Conservation (phyloP, 768 basidiomycete genomes). For the Boletales sp. region DNA sequence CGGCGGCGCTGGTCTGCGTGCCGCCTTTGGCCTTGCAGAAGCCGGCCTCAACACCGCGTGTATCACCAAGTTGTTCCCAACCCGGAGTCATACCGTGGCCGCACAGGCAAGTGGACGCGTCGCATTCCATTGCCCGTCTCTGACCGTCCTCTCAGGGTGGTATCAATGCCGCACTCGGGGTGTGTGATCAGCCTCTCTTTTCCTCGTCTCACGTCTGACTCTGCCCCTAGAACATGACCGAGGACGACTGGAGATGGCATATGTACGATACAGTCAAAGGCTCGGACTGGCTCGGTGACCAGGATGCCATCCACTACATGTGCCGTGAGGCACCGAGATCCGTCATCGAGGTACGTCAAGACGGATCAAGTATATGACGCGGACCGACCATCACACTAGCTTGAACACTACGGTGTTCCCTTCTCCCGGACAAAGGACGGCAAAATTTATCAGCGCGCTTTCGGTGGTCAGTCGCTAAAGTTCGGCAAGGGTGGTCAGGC, state of each 20-base stretch:
- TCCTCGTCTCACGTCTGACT: constrained; percentile 5
- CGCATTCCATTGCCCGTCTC: neutral
- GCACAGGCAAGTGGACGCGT: constrained; percentile 64
- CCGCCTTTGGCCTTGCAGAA: constrained; percentile 97
- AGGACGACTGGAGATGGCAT: constrained; percentile 99
- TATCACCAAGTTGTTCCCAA: constrained; percentile 98
- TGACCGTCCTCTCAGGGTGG: constrained; percentile 62
- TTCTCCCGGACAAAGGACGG: constrained; percentile 98
- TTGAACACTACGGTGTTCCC: constrained; percentile 97
- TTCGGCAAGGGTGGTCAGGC: constrained; percentile 99
- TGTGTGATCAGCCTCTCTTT: constrained; percentile 36
- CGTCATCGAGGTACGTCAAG: constrained; percentile 73
- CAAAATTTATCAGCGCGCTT: constrained; percentile 99
- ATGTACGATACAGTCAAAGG: constrained; percentile 99
- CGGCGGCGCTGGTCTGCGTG: constrained; percentile 96
- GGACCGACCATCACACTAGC: constrained; percentile 41
- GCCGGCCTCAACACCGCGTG: constrained; percentile 99
- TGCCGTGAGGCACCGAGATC: constrained; percentile 93
- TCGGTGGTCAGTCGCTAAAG: constrained; percentile 96
- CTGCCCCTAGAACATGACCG: constrained; percentile 83
- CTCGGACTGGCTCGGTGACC: constrained; percentile 99
- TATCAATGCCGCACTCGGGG: constrained; percentile 95
- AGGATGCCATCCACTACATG: constrained; percentile 99
- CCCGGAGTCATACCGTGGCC: constrained; percentile 97
- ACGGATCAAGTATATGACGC: neutral